Evolutionary conservation across 148 eudicot species (phyloP), one percentile per base, ranked within the genome.

Genomic region (Heliosperma pusillum): DNA sequence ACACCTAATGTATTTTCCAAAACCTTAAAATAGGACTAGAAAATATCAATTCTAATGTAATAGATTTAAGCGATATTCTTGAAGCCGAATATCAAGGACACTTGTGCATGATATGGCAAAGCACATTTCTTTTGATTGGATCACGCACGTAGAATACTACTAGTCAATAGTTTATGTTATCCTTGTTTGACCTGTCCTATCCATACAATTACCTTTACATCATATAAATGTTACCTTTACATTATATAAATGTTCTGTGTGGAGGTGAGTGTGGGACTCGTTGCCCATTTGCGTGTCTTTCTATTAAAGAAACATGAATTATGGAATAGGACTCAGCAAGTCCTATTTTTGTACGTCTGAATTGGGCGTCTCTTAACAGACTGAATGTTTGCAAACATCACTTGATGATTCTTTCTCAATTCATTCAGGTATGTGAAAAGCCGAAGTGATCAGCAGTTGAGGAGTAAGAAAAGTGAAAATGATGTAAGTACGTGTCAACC

Each of bases 391-490:
- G 4, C 33, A 20, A 26, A 15, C 44, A 19, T 71, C 13, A 4
- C 26, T 53, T 72, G 8, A 55, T 40, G 42, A 65, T 61, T 27
- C 16, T 47, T 13, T 42, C 12, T 42, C 29, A 44, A 42, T 47
- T 27, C 33, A 53, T 13, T 67, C 62, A 90, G 96, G 83, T 90
- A 90, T 79, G 96, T 90, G 81, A 90, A 90, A 80, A 90, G 92
- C 78, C 86, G 92, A 71, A 90, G 91, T 83, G 96, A 90, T 82
- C 59, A 63, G 72, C 96, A 90, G 78, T 77, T 90, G 85, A 86
- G 85, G 83, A 11, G 72, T 66, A 59, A 57, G 27, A 65, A 40
- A 1, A 80, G 81, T 77, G 87, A 66, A 65, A n/a, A 25, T 77
- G 78, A 45, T 0, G 74, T 68, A 44, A 83, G 85, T 44, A 19